Conservation (phyloP, 1,284 basidiomycete species). For the Leccinum subrobustum region DNA sequence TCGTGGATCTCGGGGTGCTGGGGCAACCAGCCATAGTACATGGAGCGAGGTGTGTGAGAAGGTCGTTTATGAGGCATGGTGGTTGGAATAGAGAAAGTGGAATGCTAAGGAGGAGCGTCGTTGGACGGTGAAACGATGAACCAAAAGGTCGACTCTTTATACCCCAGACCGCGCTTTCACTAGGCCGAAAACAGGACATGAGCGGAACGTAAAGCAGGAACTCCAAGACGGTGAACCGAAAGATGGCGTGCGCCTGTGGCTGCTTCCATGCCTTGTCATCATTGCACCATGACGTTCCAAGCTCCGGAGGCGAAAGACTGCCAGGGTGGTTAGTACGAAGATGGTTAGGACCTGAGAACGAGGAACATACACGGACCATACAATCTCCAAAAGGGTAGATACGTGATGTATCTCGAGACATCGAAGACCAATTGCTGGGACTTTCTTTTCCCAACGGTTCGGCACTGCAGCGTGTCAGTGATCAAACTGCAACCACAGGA, state of each 20-base stretch:
- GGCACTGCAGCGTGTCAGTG: neutral
- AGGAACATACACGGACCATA: neutral
- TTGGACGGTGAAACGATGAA: neutral
- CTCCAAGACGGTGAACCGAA: neutral
- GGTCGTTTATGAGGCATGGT: neutral
- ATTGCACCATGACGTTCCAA: neutral
- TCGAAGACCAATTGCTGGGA: neutral
- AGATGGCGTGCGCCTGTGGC: neutral
- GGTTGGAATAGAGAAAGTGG: neutral
- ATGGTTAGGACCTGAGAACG: neutral
- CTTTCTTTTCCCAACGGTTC: neutral
- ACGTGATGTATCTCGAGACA: neutral
- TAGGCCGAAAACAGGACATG: neutral
- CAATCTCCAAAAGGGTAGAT: neutral
- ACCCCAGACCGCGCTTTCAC: neutral
- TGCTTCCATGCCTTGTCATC: neutral
- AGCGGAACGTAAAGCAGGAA: neutral
- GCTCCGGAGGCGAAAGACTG: neutral
- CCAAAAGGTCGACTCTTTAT: neutral
- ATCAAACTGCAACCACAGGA: neutral
- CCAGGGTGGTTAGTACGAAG: neutral
- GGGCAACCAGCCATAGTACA: conserved; percentile 4
- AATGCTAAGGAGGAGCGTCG: neutral
- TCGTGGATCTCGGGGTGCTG: neutral
- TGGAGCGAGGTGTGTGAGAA: too few relatives aligned